Evolutionary conservation across 2,329 filamentous ascomycete genomes (phyloP).

Genomic region (Colletotrichum sp.): DNA sequence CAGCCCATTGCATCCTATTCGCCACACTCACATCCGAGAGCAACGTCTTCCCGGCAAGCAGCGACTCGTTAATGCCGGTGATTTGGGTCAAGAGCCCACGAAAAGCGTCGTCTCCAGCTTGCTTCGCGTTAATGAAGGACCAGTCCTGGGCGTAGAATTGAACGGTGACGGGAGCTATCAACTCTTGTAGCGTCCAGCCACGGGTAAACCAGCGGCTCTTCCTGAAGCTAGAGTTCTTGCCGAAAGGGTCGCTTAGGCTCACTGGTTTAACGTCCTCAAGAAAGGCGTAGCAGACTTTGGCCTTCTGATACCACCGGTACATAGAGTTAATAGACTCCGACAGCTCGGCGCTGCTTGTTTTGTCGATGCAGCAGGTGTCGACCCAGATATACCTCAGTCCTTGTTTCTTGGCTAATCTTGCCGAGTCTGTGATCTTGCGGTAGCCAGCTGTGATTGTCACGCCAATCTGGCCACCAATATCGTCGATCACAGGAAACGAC

Average conservation of each 20-base stretch:
- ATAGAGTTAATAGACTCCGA: constrained; percentile 27
- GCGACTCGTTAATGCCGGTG: background rate
- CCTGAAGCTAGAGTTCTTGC: constrained; percentile 44
- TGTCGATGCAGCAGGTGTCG: constrained; percentile 25
- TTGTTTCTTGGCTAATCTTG: constrained; percentile 15
- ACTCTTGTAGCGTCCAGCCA: constrained; percentile 3
- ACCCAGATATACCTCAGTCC: constrained; percentile 26
- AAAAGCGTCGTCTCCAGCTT: background rate
- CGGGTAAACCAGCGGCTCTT: constrained; percentile 1
- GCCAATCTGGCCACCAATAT: background rate
- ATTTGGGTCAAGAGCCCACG: background rate
- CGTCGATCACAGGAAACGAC: background rate
- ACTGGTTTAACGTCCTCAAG: constrained; percentile 36
- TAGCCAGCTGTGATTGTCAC: background rate
- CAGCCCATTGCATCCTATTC: constrained; percentile 33
- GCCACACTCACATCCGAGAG: constrained; percentile 26
- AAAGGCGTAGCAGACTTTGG: constrained; percentile 26
- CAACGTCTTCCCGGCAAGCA: background rate
- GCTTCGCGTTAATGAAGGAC: background rate
- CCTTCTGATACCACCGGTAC: constrained; percentile 24
- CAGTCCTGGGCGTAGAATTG: background rate
- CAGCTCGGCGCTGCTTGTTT: constrained; percentile 8
- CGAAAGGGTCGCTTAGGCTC: constrained; percentile 70
- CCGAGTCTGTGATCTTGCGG: background rate
- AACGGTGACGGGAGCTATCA: background rate